These are phyloP conservation scores for Globisporangium mamillatum DNA, from an alignment of 352 stramenopile genomes.

Conservation along the genomic window DNA sequence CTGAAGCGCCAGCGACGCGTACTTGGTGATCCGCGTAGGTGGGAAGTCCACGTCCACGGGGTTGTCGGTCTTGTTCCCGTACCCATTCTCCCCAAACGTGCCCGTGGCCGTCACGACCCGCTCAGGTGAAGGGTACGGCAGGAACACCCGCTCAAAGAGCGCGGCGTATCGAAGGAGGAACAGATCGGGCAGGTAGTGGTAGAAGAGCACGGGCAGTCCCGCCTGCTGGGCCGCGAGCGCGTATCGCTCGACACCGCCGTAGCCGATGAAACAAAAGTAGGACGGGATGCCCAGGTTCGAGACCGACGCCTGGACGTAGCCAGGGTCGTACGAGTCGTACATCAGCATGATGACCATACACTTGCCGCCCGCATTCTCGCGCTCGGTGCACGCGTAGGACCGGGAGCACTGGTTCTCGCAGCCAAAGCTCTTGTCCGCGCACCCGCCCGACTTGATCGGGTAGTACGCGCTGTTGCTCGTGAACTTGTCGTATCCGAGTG, in stretches of 20 bases:
- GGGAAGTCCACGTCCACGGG: conserved; percentile 46
- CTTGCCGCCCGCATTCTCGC: conserved; percentile 25
- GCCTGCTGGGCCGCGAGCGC: conserved; percentile 26
- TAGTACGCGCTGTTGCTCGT: conserved; percentile 29
- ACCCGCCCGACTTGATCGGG: conserved; percentile 26
- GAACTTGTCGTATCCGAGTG: conserved; percentile 24
- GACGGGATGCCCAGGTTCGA: conserved; percentile 47
- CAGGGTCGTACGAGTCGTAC: conserved; percentile 37
- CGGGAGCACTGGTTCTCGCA: conserved; percentile 48
- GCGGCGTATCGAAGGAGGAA: conserved; percentile 38
- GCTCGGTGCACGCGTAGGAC: conserved; percentile 38
- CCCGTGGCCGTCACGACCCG: conserved; percentile 29
- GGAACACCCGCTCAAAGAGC: conserved; percentile 40
- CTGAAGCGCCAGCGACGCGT: conserved; percentile 18
- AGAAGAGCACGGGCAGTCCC: conserved; percentile 40
- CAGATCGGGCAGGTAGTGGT: conserved; percentile 49
- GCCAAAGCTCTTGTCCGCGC: conserved; percentile 34
- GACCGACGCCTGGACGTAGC: conserved; percentile 43
- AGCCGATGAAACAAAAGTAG: conserved; percentile 67
- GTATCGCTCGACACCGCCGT: conserved; percentile 32
- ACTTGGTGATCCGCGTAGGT: conserved; percentile 32
- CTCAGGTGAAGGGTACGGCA: conserved; percentile 32
- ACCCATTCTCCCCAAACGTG: conserved; percentile 48
- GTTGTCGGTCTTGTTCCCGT: conserved; percentile 38
- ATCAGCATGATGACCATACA: conserved; percentile 55